phyloP scores from a whole-genome alignment of 306 rosid species.

The Herpetospermum pedunculosum region DNA sequence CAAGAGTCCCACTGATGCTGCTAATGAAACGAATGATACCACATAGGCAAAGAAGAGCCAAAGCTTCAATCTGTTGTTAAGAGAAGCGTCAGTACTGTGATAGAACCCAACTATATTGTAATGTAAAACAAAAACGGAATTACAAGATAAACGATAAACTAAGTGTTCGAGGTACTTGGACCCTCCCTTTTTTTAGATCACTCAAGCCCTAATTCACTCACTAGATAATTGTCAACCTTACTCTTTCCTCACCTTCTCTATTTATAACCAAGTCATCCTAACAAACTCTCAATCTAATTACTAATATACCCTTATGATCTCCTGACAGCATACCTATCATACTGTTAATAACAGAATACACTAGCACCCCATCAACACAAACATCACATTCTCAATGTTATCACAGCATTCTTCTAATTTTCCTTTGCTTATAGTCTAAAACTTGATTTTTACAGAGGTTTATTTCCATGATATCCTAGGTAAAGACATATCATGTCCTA shows the following conservation, averaged over 20 bases:
- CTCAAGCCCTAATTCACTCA: too few relatives aligned
- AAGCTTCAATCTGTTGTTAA: constrained; percentile 71
- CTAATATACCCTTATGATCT: too few relatives aligned
- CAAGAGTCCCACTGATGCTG: constrained; percentile 89
- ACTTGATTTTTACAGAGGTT: not conserved
- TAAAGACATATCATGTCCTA: not conserved
- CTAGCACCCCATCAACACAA: not conserved
- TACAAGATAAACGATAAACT: too few relatives aligned
- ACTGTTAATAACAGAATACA: not conserved
- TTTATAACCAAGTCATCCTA: too few relatives aligned
- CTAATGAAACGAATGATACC: constrained; percentile 90
- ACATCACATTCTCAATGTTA: not conserved
- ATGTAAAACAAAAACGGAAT: too few relatives aligned
- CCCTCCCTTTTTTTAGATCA: too few relatives aligned
- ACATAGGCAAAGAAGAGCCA: constrained; percentile 98
- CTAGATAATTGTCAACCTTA: too few relatives aligned
- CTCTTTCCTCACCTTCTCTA: too few relatives aligned
- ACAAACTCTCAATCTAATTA: too few relatives aligned
- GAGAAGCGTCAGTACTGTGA: constrained; percentile 16
- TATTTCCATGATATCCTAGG: not conserved
- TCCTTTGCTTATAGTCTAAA: not conserved
- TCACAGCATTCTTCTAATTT: not conserved
- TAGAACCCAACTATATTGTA: too few relatives aligned
- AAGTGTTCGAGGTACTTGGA: too few relatives aligned
- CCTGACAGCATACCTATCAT: too few relatives aligned